Evolutionary conservation across 768 basidiomycete species (phyloP).

Genomic region (Suillus alpinus): DNA sequence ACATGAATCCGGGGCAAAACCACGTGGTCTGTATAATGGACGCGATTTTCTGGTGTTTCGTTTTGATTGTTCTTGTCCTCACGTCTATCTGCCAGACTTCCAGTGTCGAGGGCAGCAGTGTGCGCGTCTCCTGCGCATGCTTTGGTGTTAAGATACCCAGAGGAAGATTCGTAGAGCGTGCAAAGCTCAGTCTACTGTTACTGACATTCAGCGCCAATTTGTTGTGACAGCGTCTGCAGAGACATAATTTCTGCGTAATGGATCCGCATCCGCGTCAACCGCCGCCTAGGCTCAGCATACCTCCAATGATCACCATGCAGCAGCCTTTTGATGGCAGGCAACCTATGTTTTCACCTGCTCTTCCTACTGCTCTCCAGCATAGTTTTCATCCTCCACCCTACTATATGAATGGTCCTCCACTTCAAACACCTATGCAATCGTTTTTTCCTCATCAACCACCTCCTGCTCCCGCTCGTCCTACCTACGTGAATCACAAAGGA

Average conservation of each 20-base stretch:
- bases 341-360: slow-evolving; percentile 60
- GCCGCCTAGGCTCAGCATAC: slow-evolving; percentile 57
- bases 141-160: slow-evolving; percentile 1
- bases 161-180: background rate
- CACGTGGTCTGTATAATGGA: slow-evolving; percentile 3
- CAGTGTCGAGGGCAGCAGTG: background rate
- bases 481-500: slow-evolving; percentile 48
- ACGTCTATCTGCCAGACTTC: background rate
- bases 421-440: slow-evolving; percentile 75
- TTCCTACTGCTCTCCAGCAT: slow-evolving; percentile 58
- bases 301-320: slow-evolving; percentile 51
- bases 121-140: slow-evolving; percentile 1
- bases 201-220: background rate
- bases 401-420: slow-evolving; percentile 40
- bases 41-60: background rate
- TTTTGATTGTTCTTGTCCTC: slow-evolving; percentile 1
- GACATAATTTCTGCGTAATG: slow-evolving; percentile 19
- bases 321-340: slow-evolving; percentile 50
- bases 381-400: slow-evolving; percentile 53
- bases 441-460: slow-evolving; percentile 56
- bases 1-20: background rate
- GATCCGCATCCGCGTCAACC: slow-evolving; percentile 45
- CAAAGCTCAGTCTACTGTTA: slow-evolving; percentile 5
- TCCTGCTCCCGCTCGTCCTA: slow-evolving; percentile 49
- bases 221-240: background rate